A percentile compares a stretch with the other conserved stretches of the same genome.
These are phyloP conservation scores for Irpex sp. DNA, from an alignment of 1,284 basidiomycete genomes.

Conservation along the genomic window DNA sequence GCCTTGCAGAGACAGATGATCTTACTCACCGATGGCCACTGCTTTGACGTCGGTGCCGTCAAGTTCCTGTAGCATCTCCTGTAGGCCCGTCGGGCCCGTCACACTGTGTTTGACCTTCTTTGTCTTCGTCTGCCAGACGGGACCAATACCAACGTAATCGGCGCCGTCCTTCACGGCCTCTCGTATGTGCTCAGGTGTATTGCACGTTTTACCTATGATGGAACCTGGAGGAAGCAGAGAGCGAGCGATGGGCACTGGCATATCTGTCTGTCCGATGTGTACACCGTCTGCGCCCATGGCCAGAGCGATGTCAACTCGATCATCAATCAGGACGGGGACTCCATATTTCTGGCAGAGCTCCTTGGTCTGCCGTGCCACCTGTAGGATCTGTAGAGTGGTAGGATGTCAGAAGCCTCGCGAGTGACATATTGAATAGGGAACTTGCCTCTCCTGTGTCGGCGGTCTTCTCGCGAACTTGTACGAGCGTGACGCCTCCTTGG, in stretches of 20 bases:
- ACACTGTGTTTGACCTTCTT: constrained; percentile 63
- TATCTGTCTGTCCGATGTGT: constrained; percentile 91
- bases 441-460: constrained; percentile 73
- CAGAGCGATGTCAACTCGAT: constrained; percentile 85
- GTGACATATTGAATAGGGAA: background rate
- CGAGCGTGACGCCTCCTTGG: constrained; percentile 83
- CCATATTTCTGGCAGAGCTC: constrained; percentile 76
- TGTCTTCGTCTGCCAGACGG: constrained; percentile 72
- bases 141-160: constrained; percentile 88
- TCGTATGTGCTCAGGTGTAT: constrained; percentile 61
- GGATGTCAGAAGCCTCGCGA: background rate
- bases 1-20: background rate
- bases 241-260: constrained; percentile 72
- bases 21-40: constrained; percentile 75
- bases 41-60: constrained; percentile 63
- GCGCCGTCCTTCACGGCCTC: constrained; percentile 56
- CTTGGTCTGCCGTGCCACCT: constrained; percentile 72
- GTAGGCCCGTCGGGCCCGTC: constrained; percentile 64
- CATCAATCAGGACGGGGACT: constrained; percentile 90
- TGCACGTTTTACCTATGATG: constrained; percentile 83
- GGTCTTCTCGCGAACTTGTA: constrained; percentile 87
- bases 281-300: constrained; percentile 78
- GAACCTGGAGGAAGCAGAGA: constrained; percentile 65
- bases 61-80: constrained; percentile 59
- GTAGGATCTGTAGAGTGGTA: constrained; percentile 60